Evolutionary conservation across 2,329 filamentous ascomycete species (phyloP), one percentile per base, ranked within the genome.

Genomic region (Cryphonectria japonica): DNA sequence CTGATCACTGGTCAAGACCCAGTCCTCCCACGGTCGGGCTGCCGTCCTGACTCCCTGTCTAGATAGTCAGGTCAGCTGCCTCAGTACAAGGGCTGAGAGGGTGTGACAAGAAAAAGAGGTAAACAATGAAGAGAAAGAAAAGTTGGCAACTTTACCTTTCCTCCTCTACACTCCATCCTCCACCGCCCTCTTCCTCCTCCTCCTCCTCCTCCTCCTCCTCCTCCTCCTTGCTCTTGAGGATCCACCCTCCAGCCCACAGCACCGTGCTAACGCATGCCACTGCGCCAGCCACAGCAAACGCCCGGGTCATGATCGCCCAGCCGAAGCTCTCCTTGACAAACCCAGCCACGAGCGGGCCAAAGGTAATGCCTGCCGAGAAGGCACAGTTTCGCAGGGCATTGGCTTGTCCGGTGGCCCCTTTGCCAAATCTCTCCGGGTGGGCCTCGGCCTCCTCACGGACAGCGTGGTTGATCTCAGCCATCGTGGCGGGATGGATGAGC

Each of bases 401-500:
- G 39, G 62, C 62, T 32, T 65, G 62, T n/a, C 62, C 62, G 26
- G 62, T 65, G 62, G 62, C 62, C 34, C 62, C 62, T 16, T 50
- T 65, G 41, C 39, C 62, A 7, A 46, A 65, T 26, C 41, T 43
- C 41, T 65, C 39, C 26, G 62, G 62, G n/a, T 65, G 62, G 39
- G 62, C 26, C 6, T 46, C 26, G n/a, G 32, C 62, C 29, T 50
- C 62, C 34, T 43, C 62, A 13, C 62, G 62, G n/a, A 65, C 62
- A 41, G 62, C 62, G 62, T 65, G 62, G 62, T 65, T 65, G 62
- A 65, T 65, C 41, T 65, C 62, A 14, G 62, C 62, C 62, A 65
- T 65, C 13, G 62, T 65, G 62, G 62, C 62, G 3, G 62, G 62
- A 22, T 65, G 62, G 39, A 65, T 65, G 39, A 65, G 39, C 41